These are phyloP conservation scores for Fomitopsis betulina DNA, from an alignment of 1,284 basidiomycete species.

Conservation along the genomic window DNA sequence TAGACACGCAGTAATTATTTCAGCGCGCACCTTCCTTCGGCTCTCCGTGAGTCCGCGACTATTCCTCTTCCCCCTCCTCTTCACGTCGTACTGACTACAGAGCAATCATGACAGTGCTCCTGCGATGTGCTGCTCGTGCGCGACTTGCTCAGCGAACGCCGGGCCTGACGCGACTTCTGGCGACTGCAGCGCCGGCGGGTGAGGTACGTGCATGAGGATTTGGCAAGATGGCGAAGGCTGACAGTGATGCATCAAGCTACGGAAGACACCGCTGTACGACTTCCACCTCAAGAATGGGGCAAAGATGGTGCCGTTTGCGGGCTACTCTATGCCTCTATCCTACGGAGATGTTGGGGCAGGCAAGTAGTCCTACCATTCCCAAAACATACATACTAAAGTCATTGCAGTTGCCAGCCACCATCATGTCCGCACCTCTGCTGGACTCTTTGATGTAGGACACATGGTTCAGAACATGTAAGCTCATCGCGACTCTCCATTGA, in stretches of 20 bases:
- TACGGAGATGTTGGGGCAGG: conserved; percentile 86
- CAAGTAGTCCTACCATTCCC: conserved; percentile 25
- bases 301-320: conserved; percentile 97
- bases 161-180: neutral
- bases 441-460: conserved; percentile 97
- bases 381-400: conserved; percentile 2
- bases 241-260: conserved; percentile 29
- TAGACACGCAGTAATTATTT: conserved; percentile 1
- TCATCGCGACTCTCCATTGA: conserved; percentile 13
- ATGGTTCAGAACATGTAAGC: conserved; percentile 86
- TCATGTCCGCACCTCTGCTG: conserved; percentile 81
- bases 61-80: neutral
- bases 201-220: conserved; percentile 3
- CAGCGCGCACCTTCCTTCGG: conserved; percentile 4
- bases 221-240: neutral
- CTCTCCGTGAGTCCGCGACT: conserved; percentile 3
- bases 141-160: neutral
- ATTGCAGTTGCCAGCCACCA: conserved; percentile 83
- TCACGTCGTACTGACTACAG: neutral
- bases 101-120: conserved; percentile 3
- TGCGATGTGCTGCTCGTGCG: conserved; percentile 2
- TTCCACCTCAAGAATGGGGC: conserved; percentile 85
- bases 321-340: conserved; percentile 90
- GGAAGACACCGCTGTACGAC: conserved; percentile 82
- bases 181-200: conserved; percentile 1